Evolutionary conservation across 2,329 filamentous ascomycete genomes (phyloP).

Genomic region (Hypoxylon sp.): DNA sequence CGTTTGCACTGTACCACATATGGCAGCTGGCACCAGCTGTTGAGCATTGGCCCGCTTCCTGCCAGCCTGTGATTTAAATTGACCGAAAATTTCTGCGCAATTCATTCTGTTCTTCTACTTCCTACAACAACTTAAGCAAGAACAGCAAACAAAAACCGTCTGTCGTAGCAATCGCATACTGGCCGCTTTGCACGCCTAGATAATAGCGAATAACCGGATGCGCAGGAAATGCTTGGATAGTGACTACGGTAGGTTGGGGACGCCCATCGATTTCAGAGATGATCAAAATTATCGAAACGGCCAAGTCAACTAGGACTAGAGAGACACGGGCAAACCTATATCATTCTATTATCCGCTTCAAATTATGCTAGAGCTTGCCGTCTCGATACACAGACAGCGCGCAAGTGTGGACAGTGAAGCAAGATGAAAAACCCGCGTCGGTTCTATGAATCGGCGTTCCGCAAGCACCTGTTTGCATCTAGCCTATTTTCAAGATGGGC

Average conservation of each 20-base stretch:
- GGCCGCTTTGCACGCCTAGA: background rate
- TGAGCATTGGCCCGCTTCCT: background rate
- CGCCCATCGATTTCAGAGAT: background rate
- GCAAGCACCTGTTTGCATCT: slow-evolving; percentile 41
- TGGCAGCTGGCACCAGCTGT: slow-evolving; percentile 14
- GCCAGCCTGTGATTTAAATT: slow-evolving; percentile 15
- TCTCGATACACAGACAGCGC: slow-evolving; percentile 66
- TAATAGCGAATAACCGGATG: background rate
- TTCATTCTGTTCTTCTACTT: slow-evolving; percentile 8
- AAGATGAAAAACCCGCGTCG: slow-evolving; percentile 63
- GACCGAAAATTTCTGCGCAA: slow-evolving; percentile 25
- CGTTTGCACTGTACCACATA: background rate
- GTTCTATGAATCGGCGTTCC: slow-evolving; percentile 46
- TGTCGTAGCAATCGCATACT: background rate
- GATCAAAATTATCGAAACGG: background rate
- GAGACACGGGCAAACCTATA: background rate
- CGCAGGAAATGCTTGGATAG: background rate
- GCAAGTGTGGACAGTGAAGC: slow-evolving; percentile 81
- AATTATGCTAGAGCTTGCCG: slow-evolving; percentile 78
- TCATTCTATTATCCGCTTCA: slow-evolving; percentile 62
- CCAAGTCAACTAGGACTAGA: background rate
- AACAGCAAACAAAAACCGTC: background rate
- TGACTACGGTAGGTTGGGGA: slow-evolving; percentile 5
- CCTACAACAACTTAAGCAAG: background rate
- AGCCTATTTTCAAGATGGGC: slow-evolving; percentile 44